Percentiles rank a stretch among this genome's conserved stretches.
phyloP scores from a whole-genome alignment of 352 stramenopile species.

The Nothophytophthora sp. region DNA sequence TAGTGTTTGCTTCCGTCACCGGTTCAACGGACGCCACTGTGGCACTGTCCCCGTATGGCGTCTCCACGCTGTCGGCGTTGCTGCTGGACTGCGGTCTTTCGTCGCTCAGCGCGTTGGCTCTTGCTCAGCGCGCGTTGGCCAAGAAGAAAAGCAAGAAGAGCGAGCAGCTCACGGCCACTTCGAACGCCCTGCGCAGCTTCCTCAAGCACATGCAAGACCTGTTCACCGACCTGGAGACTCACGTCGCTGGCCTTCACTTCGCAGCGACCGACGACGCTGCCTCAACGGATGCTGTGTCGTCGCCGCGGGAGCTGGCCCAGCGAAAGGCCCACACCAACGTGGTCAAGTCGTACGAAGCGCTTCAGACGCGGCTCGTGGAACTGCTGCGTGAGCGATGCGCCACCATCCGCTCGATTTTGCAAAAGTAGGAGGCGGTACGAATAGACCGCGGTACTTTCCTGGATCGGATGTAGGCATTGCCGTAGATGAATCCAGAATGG shows the following conservation, averaged over 20 bases:
- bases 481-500: too few relatives aligned
- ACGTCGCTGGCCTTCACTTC: constrained; percentile 37
- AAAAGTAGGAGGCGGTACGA: constrained; percentile 40
- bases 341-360: constrained; percentile 35
- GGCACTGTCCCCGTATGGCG: constrained; percentile 46
- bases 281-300: constrained; percentile 1
- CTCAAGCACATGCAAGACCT: constrained; percentile 69
- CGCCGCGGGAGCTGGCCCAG: constrained; percentile 9
- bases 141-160: constrained; percentile 81
- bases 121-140: constrained; percentile 33
- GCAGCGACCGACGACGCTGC: neutral
- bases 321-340: constrained; percentile 40
- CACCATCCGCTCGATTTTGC: constrained; percentile 38
- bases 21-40: constrained; percentile 2
- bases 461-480: too few relatives aligned
- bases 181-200: constrained; percentile 41
- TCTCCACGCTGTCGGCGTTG: constrained; percentile 55
- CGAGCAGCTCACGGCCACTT: constrained; percentile 27
- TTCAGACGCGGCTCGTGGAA: constrained; percentile 34
- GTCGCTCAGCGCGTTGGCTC: constrained; percentile 46
- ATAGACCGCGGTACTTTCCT: too few relatives aligned
- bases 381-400: constrained; percentile 34
- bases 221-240: constrained; percentile 35
- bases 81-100: constrained; percentile 64
- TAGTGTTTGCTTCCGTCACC: constrained; percentile 13